phyloP scores from a whole-genome alignment of 257 asterid species.

The Capsicum baccatum region DNA sequence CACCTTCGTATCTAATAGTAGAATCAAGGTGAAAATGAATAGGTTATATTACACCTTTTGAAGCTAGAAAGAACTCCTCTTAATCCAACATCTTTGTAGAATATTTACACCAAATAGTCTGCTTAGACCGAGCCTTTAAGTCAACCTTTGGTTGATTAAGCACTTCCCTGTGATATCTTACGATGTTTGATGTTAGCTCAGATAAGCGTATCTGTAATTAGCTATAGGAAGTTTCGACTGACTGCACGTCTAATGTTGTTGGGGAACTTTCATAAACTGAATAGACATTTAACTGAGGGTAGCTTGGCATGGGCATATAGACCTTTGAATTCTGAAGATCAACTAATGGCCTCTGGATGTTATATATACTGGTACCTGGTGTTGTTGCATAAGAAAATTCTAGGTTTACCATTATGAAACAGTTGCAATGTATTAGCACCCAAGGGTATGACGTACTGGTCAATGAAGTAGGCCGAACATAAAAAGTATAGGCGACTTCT shows the following conservation, averaged over 20 bases:
- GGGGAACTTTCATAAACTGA: background rate
- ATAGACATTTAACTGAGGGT: background rate
- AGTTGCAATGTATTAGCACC: background rate
- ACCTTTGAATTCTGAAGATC: background rate
- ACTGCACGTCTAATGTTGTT: background rate
- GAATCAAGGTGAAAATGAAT: background rate
- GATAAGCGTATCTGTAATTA: background rate
- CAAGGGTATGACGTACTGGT: too few species aligned
- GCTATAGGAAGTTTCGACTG: background rate
- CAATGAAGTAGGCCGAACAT: too few species aligned
- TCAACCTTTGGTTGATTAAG: background rate
- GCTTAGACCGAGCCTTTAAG: background rate
- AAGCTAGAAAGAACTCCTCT: background rate
- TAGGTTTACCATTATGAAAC: background rate
- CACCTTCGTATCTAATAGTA: background rate
- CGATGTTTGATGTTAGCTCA: background rate
- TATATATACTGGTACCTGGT: background rate
- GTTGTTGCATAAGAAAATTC: background rate
- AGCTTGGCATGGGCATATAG: background rate
- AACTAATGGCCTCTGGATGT: background rate
- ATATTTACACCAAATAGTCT: background rate
- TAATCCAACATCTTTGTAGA: background rate
- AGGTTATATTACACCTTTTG: background rate
- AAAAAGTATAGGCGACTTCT: too few species aligned
- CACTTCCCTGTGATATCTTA: background rate